Conservation (phyloP, 208 protist species). For the Trypanosoma avium region DNA sequence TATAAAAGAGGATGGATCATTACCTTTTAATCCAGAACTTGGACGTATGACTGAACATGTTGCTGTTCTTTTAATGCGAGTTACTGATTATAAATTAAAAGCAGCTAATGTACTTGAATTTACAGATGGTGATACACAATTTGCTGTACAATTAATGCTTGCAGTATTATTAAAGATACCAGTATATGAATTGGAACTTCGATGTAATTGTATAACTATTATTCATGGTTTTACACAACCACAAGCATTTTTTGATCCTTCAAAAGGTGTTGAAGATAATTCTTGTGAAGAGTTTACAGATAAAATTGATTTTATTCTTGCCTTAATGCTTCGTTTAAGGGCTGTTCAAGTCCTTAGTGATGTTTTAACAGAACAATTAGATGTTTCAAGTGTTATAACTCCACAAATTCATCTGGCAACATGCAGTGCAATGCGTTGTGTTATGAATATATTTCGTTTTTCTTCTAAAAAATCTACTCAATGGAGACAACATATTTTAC, state of each 20-base stretch:
- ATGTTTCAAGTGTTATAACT: constrained; percentile 13
- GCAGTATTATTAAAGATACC: constrained; percentile 91
- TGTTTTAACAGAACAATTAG: constrained; percentile 58
- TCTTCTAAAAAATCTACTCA: constrained; percentile 59
- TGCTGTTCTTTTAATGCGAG: constrained; percentile 88
- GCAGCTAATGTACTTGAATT: constrained; percentile 90
- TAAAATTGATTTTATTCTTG: constrained; percentile 87
- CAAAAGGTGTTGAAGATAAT: constrained; percentile 65
- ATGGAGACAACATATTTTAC: constrained; percentile 90
- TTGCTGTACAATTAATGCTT: constrained; percentile 90
- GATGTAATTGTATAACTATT: constrained; percentile 87
- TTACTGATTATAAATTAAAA: constrained; percentile 87
- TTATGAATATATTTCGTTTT: constrained; percentile 93
- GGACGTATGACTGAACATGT: constrained; percentile 93
- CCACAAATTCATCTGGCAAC: constrained; percentile 44
- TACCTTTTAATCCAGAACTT: constrained; percentile 90
- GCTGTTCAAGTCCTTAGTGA: constrained; percentile 86
- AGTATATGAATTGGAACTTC: constrained; percentile 87
- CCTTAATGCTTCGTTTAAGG: constrained; percentile 83
- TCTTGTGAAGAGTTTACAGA: constrained; percentile 83
- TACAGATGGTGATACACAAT: constrained; percentile 88
- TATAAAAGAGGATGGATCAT: constrained; percentile 78
- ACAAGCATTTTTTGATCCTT: constrained; percentile 83
- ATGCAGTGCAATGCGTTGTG: constrained; percentile 84
- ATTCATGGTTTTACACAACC: constrained; percentile 90